Base-by-base conservation (phyloP, 306 rosid genomes). In the Fagus sylvatica region DNA sequence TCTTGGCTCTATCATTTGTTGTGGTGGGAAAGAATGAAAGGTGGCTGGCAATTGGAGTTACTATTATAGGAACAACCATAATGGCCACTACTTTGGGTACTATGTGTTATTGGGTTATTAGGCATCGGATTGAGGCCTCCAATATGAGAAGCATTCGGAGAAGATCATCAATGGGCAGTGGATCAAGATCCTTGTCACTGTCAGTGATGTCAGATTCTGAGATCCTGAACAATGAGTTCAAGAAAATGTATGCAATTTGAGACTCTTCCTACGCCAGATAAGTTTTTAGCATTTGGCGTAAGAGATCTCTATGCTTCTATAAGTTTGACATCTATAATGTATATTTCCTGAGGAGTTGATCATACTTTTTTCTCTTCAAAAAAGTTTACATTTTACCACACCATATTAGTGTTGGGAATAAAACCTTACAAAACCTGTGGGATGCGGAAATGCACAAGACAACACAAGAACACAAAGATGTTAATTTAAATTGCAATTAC, bases 211-310 rank as follows among this genome's bases (percentile, higher is more conserved):
- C 98, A 33, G 99, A 96, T 62, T 79, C 97, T 41, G 99, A 96
- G 88, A 77, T 93, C 16, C 83, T 88, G 37, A 95, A 88, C 86
- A 90, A 55, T 69, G 97, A 94, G 75, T 94, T 32, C 61, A 92
- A 89, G 85, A 94, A 85, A 87, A 90, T 96, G 98, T 96, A 93
- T 78, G 99, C 99, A 19, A 93, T 96, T 77, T 96, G 76, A 88
- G 37, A 78, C 34, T 73, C 34, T 53, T 78, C 49, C 39, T 6
- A 4, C 41, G 22, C 65, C 55, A 22, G 68, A 33, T 71, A 42
- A 65, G 10, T 54, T 61, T 69, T 11, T 6, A 8, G 66, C 56
- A 40, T 59, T 56, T 11, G 7, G 75, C 49, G 8, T 51, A 34
- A 33, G 32, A 6, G 39, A 53, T 53, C 62, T 51, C 75, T 15